These are phyloP conservation scores for Teratosphaeria pseudoeucalypti DNA, from an alignment of 2,329 filamentous ascomycete genomes.

Conservation along the genomic window DNA sequence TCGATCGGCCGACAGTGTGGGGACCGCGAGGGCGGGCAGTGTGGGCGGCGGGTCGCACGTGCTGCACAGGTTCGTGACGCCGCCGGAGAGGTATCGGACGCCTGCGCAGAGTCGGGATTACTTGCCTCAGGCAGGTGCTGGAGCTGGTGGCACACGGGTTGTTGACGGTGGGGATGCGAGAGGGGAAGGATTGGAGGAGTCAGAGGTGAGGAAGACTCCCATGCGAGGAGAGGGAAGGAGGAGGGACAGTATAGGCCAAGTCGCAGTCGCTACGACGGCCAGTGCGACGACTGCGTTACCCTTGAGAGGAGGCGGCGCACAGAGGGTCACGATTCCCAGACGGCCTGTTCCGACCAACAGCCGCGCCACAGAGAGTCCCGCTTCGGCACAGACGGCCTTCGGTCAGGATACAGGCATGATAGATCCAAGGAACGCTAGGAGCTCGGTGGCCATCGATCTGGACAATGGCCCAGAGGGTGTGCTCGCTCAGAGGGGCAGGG, in stretches of 20 bases:
- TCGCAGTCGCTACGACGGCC: no score
- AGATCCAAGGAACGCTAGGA: constrained; percentile 14
- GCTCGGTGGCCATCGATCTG: constrained; percentile 22
- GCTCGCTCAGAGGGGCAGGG: constrained; percentile 42
- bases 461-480: constrained; percentile 27
- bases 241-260: neutral
- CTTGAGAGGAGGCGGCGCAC: constrained; percentile 20
- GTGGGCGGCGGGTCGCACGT: constrained; percentile 6
- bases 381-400: neutral
- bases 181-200: constrained; percentile 11
- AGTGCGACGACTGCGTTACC: neutral
- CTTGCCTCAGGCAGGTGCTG: constrained; percentile 8
- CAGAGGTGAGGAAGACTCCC: constrained; percentile 18
- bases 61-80: constrained; percentile 23
- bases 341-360: neutral
- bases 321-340: constrained; percentile 6
- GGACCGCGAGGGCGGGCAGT: constrained; percentile 1
- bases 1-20: constrained; percentile 6
- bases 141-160: neutral
- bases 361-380: neutral
- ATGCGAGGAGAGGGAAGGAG: constrained; percentile 25
- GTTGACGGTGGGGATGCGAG: constrained; percentile 6
- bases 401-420: constrained; percentile 1
- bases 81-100: constrained; percentile 26
- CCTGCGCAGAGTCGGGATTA: constrained; percentile 21